Base-by-base conservation (phyloP, 176 grass and related monocot species). In the Sorghum bicolor region DNA sequence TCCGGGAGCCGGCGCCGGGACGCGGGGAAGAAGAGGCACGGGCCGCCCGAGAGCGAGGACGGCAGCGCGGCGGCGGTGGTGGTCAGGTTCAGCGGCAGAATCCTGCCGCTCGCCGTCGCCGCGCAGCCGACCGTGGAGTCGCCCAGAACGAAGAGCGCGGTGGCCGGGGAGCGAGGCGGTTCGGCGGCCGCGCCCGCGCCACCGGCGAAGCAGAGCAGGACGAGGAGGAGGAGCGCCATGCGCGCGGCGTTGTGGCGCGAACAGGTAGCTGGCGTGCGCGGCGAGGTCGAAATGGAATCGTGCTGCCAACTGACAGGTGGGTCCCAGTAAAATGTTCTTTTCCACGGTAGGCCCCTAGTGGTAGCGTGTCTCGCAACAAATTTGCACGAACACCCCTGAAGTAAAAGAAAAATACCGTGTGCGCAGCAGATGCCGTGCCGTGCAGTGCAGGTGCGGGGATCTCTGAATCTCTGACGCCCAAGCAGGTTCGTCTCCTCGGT, bases 111-210 rank as follows among this genome's bases (percentile, higher is more conserved):
- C 24, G 24, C 10, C 10, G 24, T 1, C 25, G 86, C 69, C 10
- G 77, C 79, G 76, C 87, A 95, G 82, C 86, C 90, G 1, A 78
- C 85, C 1, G 90, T 89, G 72, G 93, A 90, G 75, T 95, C 87
- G 8, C 86, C 90, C 14, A 92, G 83, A 10, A 92, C 79, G 79
- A 92, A 92, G 67, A 92, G 86, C 1, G 79, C 44, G 74, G 74
- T 79, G 16, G 74, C 38, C 48, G 83, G 86, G 14, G 48, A 19
- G 43, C 8, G 70, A 47, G 41, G 11, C 0, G 83, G 6, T 3
- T 71, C 75, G 0, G 44, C 22, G 4, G 10, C 25, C 13, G 30
- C 43, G 25, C 6, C 45, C 5, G 20, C 5, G 8, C 8, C 8
- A 40, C 58, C 66, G 47, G 45, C 45, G 39, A 76, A 26, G 86